Evolutionary conservation across 441 rosid genomes (phyloP).

Genomic region (Pelargonium myrrhifolium): DNA sequence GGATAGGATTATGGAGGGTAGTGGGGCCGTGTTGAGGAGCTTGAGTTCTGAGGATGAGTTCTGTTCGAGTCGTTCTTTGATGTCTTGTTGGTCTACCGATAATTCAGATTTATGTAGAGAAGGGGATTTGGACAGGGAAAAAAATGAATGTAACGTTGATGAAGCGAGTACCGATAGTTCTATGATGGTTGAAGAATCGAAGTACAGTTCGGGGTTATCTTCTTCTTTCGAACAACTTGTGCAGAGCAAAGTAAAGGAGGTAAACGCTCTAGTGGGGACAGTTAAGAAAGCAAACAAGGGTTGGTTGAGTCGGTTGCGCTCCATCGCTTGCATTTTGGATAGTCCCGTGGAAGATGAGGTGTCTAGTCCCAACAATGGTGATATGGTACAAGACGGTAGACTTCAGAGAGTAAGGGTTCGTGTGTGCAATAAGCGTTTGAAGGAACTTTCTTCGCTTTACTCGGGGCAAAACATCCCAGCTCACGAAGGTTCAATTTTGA

Average conservation of each 20-base stretch:
- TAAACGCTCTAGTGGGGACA: slow-evolving; percentile 19
- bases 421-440: slow-evolving; percentile 47
- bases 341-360: slow-evolving; percentile 31
- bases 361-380: slow-evolving; percentile 21
- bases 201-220: slow-evolving; percentile 32
- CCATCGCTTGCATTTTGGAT: slow-evolving; percentile 43
- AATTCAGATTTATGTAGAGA: slow-evolving; percentile 29
- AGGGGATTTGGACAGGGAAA: slow-evolving; percentile 32
- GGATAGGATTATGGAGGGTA: slow-evolving; percentile 32
- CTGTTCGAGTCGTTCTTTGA: slow-evolving; percentile 28
- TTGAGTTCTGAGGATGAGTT: slow-evolving; percentile 31
- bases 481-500: slow-evolving; percentile 65
- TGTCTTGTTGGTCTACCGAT: slow-evolving; percentile 29
- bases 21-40: slow-evolving; percentile 42
- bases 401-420: slow-evolving; percentile 51
- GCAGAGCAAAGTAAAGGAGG: slow-evolving; percentile 30
- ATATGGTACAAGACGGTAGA: slow-evolving; percentile 22
- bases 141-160: slow-evolving; percentile 20
- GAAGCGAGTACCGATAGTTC: slow-evolving; percentile 24
- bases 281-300: slow-evolving; percentile 41
- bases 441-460: slow-evolving; percentile 70
- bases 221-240: slow-evolving; percentile 29
- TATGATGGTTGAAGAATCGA: slow-evolving; percentile 25
- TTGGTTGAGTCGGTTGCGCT: slow-evolving; percentile 56
- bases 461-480: slow-evolving; percentile 70